Conservation (phyloP, 176 grass and related monocot genomes). For the Rhynchospora pubera region DNA sequence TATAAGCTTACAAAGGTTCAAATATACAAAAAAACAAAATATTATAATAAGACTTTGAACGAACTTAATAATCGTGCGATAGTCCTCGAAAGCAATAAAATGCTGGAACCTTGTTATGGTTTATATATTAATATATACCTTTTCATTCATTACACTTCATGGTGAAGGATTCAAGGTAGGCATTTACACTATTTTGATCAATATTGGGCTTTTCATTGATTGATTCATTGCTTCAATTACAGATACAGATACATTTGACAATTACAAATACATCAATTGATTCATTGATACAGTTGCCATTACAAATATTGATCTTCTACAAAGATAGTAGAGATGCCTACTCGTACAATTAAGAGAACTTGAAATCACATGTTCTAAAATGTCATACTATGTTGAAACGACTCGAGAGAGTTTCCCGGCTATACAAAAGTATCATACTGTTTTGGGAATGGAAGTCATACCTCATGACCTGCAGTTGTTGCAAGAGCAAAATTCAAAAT, state of each 20-base stretch:
- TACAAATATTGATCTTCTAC: background rate
- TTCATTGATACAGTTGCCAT: background rate
- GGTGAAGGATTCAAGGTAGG: background rate
- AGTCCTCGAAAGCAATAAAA: background rate
- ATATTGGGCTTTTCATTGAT: background rate
- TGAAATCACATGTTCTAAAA: background rate
- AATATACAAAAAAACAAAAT: background rate
- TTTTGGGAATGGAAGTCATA: background rate
- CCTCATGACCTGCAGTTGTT: slow-evolving; percentile 7
- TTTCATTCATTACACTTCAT: background rate
- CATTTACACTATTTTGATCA: background rate
- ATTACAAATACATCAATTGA: background rate
- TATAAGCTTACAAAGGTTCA: background rate
- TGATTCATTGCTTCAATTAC: background rate
- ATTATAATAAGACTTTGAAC: background rate
- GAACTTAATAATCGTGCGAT: background rate
- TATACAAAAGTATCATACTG: background rate
- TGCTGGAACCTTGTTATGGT: background rate
- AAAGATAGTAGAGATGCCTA: background rate
- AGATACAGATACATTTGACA: background rate
- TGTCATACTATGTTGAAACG: background rate
- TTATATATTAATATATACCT: background rate
- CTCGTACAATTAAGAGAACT: background rate
- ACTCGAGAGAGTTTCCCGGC: background rate
- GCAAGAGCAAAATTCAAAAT: background rate